Evolutionary conservation across 208 protist species (phyloP).

Genomic region (Crithidia bombi): DNA sequence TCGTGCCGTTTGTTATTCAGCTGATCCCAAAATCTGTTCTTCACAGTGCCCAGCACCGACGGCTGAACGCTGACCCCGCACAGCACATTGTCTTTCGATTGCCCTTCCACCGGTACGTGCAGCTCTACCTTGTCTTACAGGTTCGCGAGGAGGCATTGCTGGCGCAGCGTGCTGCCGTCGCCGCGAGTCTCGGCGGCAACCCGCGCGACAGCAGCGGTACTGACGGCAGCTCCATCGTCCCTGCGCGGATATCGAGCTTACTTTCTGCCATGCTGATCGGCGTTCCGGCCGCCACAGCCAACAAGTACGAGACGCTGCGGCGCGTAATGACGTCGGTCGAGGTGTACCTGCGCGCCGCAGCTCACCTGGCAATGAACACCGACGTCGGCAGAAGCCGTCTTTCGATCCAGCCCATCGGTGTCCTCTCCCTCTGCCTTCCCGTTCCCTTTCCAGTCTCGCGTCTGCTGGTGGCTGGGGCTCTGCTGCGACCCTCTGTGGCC

Average conservation of each 20-base stretch:
- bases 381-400: conserved; percentile 15
- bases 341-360: conserved; percentile 49
- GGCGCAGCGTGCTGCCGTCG: conserved; percentile 20
- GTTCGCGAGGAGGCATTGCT: conserved; percentile 58
- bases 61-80: conserved; percentile 56
- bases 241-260: conserved; percentile 24
- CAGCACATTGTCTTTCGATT: conserved; percentile 79
- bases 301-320: conserved; percentile 67
- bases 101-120: conserved; percentile 65
- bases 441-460: conserved; percentile 56
- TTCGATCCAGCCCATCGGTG: conserved; percentile 53
- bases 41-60: conserved; percentile 75
- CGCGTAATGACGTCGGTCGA: conserved; percentile 65
- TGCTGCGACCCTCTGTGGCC: conserved; percentile 56
- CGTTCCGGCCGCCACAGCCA: conserved; percentile 51
- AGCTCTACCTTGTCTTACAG: conserved; percentile 77
- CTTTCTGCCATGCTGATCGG: conserved; percentile 52
- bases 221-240: conserved; percentile 9
- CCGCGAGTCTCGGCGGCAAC: not conserved
- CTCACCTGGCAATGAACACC: conserved; percentile 42
- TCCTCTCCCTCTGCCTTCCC: conserved; percentile 48
- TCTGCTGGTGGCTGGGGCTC: conserved; percentile 44
- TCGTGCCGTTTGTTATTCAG: conserved; percentile 70
- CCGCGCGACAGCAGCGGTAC: not conserved
- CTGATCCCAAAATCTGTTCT: conserved; percentile 84